Evolutionary conservation across 805 yeast species (phyloP).

Genomic region (Jamesozyma lodderae): DNA sequence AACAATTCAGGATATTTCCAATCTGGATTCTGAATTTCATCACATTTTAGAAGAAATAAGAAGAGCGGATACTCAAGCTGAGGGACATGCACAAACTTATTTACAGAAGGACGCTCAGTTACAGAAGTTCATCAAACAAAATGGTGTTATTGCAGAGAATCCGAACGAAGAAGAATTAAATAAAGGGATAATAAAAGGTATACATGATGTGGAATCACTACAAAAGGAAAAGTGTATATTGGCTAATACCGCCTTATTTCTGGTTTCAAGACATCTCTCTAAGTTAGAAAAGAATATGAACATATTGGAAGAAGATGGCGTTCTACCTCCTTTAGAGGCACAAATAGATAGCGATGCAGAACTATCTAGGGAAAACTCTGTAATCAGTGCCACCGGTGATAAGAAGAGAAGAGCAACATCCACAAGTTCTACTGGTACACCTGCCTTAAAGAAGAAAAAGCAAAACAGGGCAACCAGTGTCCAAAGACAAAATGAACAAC

Average conservation of each 20-base stretch:
- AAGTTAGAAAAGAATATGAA: constrained; percentile 69
- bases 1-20: constrained; percentile 63
- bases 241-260: constrained; percentile 75
- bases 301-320: constrained; percentile 71
- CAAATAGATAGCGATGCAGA: constrained; percentile 27
- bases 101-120: constrained; percentile 68
- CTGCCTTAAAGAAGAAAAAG: constrained; percentile 17
- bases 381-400: constrained; percentile 14
- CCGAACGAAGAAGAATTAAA: constrained; percentile 69
- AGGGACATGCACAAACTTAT: constrained; percentile 57
- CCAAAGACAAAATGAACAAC: constrained; percentile 3
- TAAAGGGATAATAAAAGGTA: constrained; percentile 60
- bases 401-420: constrained; percentile 14
- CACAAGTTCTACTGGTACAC: constrained; percentile 9
- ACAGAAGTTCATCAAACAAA: constrained; percentile 71
- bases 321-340: constrained; percentile 48
- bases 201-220: constrained; percentile 45
- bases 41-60: constrained; percentile 73
- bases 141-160: constrained; percentile 72
- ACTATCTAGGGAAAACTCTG: constrained; percentile 26
- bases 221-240: constrained; percentile 73
- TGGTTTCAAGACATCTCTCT: constrained; percentile 65
- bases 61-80: constrained; percentile 54
- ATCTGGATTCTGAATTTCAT: constrained; percentile 79
- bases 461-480: constrained; percentile 9